Evolutionary conservation across 129 eudicot species (phyloP).

Genomic region (Tanacetum coccineum): DNA sequence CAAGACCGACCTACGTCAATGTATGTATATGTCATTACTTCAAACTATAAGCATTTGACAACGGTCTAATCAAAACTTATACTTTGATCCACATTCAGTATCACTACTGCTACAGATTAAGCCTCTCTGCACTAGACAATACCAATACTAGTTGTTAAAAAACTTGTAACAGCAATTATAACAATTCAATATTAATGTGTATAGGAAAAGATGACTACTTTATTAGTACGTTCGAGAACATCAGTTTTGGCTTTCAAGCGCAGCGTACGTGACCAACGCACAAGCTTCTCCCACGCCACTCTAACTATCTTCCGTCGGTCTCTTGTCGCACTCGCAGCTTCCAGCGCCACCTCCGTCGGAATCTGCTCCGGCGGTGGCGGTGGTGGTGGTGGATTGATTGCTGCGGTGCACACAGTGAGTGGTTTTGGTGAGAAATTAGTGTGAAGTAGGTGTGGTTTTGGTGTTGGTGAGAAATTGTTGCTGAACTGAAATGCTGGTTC

Average conservation of each 20-base stretch:
- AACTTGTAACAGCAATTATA: too few species aligned
- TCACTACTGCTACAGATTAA: too few species aligned
- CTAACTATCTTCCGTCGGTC: slow-evolving; percentile 71
- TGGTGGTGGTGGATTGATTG: slow-evolving; percentile 25
- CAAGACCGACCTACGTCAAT: too few species aligned
- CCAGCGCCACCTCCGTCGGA: slow-evolving; percentile 22
- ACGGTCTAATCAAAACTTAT: too few species aligned
- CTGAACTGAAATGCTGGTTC: slow-evolving; percentile 11
- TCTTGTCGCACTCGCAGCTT: slow-evolving; percentile 41
- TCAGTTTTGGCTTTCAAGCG: slow-evolving; percentile 76
- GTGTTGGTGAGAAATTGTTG: slow-evolving; percentile 28
- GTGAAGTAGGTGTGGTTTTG: slow-evolving; percentile 9
- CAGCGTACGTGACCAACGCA: slow-evolving; percentile 88
- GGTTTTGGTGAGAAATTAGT: slow-evolving; percentile 6
- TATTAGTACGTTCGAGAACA: slow-evolving; percentile 89
- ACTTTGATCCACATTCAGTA: too few species aligned
- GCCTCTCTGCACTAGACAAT: too few species aligned
- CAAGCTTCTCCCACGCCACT: slow-evolving; percentile 95
- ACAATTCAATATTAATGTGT: too few species aligned
- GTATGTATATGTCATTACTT: too few species aligned
- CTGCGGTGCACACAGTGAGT: slow-evolving; percentile 15
- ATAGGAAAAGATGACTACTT: slow-evolving; percentile 24
- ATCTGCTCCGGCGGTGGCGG: slow-evolving; percentile 34
- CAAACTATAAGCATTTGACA: too few species aligned
- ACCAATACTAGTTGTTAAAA: too few species aligned